phyloP scores from a whole-genome alignment of 202 grass and related monocot genomes.

The Zoysia matrella region DNA sequence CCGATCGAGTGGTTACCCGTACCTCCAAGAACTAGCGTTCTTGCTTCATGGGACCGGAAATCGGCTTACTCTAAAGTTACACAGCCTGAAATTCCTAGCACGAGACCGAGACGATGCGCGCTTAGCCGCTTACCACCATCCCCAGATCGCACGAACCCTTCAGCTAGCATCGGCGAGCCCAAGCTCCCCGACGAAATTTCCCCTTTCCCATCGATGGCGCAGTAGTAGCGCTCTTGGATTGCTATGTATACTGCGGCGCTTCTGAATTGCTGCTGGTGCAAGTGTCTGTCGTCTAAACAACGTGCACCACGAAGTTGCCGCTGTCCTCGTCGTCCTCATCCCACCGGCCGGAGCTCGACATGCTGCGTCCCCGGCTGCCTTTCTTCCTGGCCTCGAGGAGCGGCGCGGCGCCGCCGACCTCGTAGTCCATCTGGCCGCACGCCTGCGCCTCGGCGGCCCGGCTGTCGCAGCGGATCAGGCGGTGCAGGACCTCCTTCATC shows the following conservation, averaged over 20 bases:
- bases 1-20: not conserved
- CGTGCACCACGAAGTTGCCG: conserved; percentile 61
- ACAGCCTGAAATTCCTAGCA: not conserved
- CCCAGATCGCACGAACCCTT: not conserved
- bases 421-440: conserved; percentile 28
- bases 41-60: not conserved
- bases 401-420: conserved; percentile 4
- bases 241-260: not conserved
- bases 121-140: not conserved
- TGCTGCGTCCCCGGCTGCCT: conserved; percentile 40
- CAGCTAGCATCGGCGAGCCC: not conserved
- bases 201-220: too few relatives aligned
- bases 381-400: conserved; percentile 50
- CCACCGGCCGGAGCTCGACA: conserved; percentile 26
- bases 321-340: conserved; percentile 40
- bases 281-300: conserved; percentile 15
- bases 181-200: not conserved
- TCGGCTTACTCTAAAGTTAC: not conserved
- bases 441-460: conserved; percentile 19
- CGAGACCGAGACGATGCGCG: not conserved
- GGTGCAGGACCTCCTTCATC: conserved; percentile 70
- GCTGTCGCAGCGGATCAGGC: conserved; percentile 49
- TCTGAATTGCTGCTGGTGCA: not conserved
- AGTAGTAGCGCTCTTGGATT: too few relatives aligned
- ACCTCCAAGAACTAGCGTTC: conserved; percentile 29